Percentiles rank a stretch among this genome's conserved stretches.
Conservation (phyloP, 164 flowering plant species). For the Vitis labrusca region DNA sequence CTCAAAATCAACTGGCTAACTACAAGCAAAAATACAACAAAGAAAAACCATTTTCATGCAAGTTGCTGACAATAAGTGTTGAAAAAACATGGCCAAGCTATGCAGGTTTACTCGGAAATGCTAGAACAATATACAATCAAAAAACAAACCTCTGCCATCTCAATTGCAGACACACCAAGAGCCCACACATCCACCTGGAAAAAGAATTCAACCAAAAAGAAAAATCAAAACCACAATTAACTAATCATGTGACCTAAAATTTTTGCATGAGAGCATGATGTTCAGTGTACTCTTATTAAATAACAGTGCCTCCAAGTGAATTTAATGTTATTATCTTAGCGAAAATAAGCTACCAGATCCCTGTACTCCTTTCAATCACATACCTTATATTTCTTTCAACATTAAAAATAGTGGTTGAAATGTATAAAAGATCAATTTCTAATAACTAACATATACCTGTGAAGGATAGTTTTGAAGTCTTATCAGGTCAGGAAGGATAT, state of each 20-base stretch:
- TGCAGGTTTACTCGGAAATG: neutral
- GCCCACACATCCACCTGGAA: constrained; percentile 99
- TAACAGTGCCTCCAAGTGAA: neutral
- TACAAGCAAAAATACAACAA: neutral
- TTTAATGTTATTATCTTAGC: too few relatives aligned
- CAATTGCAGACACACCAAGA: constrained; percentile 99
- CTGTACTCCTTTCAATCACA: neutral
- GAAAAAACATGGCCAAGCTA: neutral
- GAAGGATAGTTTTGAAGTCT: too few relatives aligned
- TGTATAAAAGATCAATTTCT: neutral
- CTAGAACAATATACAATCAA: neutral
- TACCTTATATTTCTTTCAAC: neutral
- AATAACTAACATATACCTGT: too few relatives aligned
- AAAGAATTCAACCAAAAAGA: neutral
- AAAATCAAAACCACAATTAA: neutral
- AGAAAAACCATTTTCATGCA: neutral
- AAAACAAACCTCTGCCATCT: constrained; percentile 94
- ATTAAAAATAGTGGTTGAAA: neutral
- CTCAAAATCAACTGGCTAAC: neutral
- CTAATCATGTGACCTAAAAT: neutral
- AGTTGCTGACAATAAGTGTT: neutral
- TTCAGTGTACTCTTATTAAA: neutral
- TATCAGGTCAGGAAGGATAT: too few relatives aligned
- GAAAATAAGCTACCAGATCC: neutral
- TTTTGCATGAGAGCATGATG: neutral